Conservation (phyloP, 1,284 basidiomycete species). For the Trichosporon sp. region DNA sequence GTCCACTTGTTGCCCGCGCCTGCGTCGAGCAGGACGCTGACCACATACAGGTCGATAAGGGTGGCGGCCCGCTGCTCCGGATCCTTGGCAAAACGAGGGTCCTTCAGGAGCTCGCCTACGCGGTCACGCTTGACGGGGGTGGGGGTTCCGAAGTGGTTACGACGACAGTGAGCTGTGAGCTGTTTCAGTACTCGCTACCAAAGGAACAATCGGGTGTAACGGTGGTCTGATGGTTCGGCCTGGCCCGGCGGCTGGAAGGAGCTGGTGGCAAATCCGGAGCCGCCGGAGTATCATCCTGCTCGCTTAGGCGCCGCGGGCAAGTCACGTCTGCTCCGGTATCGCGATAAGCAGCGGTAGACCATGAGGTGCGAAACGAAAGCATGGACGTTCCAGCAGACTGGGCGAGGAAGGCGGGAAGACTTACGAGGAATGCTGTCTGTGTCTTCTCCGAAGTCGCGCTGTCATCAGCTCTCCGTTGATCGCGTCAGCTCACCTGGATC, state of each 20-base stretch:
- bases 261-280: neutral
- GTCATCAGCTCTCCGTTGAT: neutral
- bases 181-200: neutral
- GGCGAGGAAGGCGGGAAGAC: constrained; percentile 3
- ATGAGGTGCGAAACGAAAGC: neutral
- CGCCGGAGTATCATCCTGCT: neutral
- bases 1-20: constrained; percentile 81
- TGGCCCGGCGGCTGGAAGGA: neutral
- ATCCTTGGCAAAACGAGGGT: constrained; percentile 27
- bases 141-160: constrained; percentile 69
- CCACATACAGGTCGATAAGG: constrained; percentile 83
- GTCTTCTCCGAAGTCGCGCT: constrained; percentile 76
- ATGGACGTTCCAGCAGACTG: neutral
- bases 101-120: constrained; percentile 50
- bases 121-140: constrained; percentile 56
- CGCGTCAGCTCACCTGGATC: constrained; percentile 60
- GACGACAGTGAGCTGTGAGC: constrained; percentile 66
- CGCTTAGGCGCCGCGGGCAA: neutral
- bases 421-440: constrained; percentile 52
- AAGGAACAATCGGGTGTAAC: neutral
- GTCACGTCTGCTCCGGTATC: neutral
- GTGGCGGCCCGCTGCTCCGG: constrained; percentile 62
- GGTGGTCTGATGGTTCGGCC: too few species aligned
- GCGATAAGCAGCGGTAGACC: neutral
- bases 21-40: constrained; percentile 87